Conservation (phyloP, 805 yeast genomes). For the Trichomonascus vanleenenianus region DNA sequence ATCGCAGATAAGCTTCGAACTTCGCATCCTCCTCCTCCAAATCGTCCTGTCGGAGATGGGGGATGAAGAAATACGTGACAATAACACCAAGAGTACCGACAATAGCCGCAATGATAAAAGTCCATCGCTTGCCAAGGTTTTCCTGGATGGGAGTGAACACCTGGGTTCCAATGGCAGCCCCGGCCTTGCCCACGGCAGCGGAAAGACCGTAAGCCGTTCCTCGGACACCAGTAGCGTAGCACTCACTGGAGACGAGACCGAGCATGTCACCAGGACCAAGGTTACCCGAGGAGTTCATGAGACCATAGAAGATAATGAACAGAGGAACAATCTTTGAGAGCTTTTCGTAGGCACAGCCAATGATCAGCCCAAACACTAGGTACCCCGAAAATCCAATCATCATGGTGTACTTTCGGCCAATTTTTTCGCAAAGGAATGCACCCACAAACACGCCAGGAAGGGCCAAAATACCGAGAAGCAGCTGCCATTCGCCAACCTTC, state of each 20-base stretch:
- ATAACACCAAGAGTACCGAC: constrained; percentile 60
- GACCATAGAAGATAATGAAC: constrained; percentile 65
- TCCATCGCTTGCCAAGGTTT: constrained; percentile 61
- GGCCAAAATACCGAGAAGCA: constrained; percentile 55
- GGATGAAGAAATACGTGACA: constrained; percentile 53
- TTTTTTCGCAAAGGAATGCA: constrained; percentile 51
- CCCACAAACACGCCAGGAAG: constrained; percentile 71
- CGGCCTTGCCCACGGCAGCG: constrained; percentile 77
- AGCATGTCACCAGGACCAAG: constrained; percentile 74
- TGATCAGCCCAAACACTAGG: constrained; percentile 41
- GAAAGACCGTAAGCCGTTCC: constrained; percentile 69
- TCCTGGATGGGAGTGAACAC: constrained; percentile 60
- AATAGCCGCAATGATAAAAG: constrained; percentile 71
- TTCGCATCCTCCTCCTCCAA: constrained; percentile 53
- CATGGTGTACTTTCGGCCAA: constrained; percentile 65
- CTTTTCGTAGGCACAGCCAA: constrained; percentile 40
- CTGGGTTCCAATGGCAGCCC: constrained; percentile 78
- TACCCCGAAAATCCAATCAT: constrained; percentile 65
- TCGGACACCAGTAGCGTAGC: constrained; percentile 68
- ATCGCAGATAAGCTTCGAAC: constrained; percentile 51
- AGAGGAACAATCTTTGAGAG: constrained; percentile 44
- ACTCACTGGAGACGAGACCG: constrained; percentile 61
- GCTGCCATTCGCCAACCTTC: constrained; percentile 64
- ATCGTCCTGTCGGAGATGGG: constrained; percentile 66
- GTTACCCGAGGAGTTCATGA: constrained; percentile 63